Evolutionary conservation across 257 asterid genomes (phyloP).

Genomic region (Thymus quinquecostatus): DNA sequence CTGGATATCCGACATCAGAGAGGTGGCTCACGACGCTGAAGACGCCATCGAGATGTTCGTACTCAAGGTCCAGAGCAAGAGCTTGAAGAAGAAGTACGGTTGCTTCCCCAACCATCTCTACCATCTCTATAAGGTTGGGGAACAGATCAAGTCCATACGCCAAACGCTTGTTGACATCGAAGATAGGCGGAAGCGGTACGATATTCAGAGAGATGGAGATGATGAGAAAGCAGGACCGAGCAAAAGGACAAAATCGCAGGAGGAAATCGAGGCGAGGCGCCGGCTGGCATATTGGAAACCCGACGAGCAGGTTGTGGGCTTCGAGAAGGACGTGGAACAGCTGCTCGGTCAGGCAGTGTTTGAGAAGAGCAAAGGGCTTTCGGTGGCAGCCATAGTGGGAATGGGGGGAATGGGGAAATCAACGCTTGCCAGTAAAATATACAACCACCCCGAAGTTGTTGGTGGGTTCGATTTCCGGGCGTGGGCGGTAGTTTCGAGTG

Average conservation of each 20-base stretch:
- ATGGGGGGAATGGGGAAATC: slow-evolving; percentile 31
- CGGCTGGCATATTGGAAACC: neutral
- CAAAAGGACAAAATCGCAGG: neutral
- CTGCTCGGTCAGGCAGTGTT: neutral
- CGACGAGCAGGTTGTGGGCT: neutral
- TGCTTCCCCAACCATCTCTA: neutral
- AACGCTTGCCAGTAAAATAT: slow-evolving; percentile 31
- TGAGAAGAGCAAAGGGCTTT: slow-evolving; percentile 8
- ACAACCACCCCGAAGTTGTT: slow-evolving; percentile 13
- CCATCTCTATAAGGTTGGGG: neutral
- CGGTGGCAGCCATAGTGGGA: slow-evolving; percentile 16
- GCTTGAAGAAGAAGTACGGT: too few species aligned
- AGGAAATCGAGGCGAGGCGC: neutral
- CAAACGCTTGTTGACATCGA: slow-evolving; percentile 6
- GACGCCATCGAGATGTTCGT: too few species aligned
- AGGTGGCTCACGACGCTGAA: too few species aligned
- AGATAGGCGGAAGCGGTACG: too few species aligned
- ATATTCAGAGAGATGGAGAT: too few species aligned
- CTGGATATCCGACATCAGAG: too few species aligned
- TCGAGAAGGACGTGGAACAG: slow-evolving; percentile 6
- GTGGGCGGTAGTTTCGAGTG: slow-evolving; percentile 33
- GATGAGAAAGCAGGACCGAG: neutral
- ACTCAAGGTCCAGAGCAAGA: too few species aligned
- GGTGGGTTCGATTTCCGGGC: slow-evolving; percentile 18
- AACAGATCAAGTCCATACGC: neutral